These are phyloP conservation scores for Xylaria sp. DNA, from an alignment of 2,329 filamentous ascomycete species.

Conservation along the genomic window DNA sequence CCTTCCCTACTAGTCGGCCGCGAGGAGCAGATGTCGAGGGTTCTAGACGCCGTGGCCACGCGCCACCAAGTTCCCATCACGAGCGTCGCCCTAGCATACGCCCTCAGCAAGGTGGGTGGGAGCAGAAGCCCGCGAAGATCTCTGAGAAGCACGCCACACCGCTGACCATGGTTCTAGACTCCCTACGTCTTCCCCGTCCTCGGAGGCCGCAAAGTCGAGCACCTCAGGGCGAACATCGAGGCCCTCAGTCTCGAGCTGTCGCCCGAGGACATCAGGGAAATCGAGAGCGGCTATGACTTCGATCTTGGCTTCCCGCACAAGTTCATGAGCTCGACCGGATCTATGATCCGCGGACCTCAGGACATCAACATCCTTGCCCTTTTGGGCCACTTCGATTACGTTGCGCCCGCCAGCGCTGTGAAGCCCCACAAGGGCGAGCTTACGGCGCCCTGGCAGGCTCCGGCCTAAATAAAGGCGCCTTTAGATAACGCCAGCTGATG, in stretches of 20 bases:
- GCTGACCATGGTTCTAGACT: conserved; percentile 58
- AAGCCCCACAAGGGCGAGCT: conserved; percentile 2
- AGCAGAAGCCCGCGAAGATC: background rate
- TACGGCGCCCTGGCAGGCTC: conserved; percentile 18
- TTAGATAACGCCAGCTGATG: background rate
- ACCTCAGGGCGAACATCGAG: conserved; percentile 55
- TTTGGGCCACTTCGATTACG: conserved; percentile 16
- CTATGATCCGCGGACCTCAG: conserved; percentile 9
- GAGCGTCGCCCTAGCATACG: conserved; percentile 9
- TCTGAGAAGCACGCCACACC: background rate
- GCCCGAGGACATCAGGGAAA: conserved; percentile 62
- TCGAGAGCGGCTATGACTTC: conserved; percentile 62
- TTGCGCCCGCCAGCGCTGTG: conserved; percentile 9
- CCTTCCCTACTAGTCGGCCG: conserved; percentile 6
- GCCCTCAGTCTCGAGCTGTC: conserved; percentile 60
- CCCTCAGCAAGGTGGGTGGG: background rate
- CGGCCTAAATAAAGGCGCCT: background rate
- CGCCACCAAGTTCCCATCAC: conserved; percentile 19
- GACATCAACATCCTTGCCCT: conserved; percentile 5
- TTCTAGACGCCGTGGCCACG: conserved; percentile 22
- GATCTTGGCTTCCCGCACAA: conserved; percentile 56
- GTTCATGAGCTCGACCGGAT: conserved; percentile 7
- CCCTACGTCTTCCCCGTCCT: conserved; percentile 68
- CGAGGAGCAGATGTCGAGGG: conserved; percentile 20
- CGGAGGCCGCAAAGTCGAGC: conserved; percentile 66